Evolutionary conservation across 2,329 filamentous ascomycete species (phyloP).

Genomic region (Aureobasidium zeae): DNA sequence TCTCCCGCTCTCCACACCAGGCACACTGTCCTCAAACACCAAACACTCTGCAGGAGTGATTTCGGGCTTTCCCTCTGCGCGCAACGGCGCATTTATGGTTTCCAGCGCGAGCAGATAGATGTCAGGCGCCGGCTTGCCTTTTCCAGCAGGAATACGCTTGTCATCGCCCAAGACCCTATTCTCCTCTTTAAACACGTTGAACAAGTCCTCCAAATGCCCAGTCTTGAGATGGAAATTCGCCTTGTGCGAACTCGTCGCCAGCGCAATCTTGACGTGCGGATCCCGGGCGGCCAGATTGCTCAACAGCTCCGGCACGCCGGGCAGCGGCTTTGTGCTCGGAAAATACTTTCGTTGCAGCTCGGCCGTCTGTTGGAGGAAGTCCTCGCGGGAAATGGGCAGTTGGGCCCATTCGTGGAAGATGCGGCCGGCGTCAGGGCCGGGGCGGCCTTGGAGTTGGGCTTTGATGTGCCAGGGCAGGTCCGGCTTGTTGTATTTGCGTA

Average conservation of each 20-base stretch:
- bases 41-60: constrained; percentile 80
- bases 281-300: constrained; percentile 47
- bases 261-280: constrained; percentile 63
- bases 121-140: constrained; percentile 91
- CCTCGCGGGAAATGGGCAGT: constrained; percentile 62
- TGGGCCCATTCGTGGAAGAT: constrained; percentile 76
- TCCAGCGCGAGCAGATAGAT: constrained; percentile 83
- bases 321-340: constrained; percentile 62
- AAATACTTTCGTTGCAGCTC: constrained; percentile 65
- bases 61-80: constrained; percentile 47
- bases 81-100: constrained; percentile 69
- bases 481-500: constrained; percentile 64
- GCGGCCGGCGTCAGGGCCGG: constrained; percentile 46
- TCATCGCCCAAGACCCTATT: constrained; percentile 82
- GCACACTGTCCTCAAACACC: constrained; percentile 92
- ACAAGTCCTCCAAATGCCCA: constrained; percentile 41
- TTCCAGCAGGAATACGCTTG: constrained; percentile 59
- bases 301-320: constrained; percentile 66
- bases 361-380: constrained; percentile 54
- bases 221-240: constrained; percentile 73
- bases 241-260: constrained; percentile 70
- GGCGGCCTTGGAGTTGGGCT: constrained; percentile 68
- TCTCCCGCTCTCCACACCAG: constrained; percentile 81
- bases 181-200: constrained; percentile 53
- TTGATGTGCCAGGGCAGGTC: constrained; percentile 88